Percentiles rank a stretch among this genome's conserved stretches.
Conservation (phyloP, 495 filamentous ascomycete genomes). For the Letharia lupina region DNA sequence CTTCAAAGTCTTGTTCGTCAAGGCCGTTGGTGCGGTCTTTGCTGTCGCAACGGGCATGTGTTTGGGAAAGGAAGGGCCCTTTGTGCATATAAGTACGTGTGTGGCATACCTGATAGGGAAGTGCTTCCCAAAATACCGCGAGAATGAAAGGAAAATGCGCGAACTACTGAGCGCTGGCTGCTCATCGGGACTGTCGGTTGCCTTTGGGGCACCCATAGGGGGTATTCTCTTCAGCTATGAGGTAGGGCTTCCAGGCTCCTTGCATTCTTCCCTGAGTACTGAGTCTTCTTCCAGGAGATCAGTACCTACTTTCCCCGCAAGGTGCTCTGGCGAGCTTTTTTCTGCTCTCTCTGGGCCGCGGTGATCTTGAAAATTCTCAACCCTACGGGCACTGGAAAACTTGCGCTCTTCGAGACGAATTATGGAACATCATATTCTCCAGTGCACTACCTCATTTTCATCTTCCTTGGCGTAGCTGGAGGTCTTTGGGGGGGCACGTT, state of each 20-base stretch:
- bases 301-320: slow-evolving; percentile 41
- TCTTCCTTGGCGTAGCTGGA: slow-evolving; percentile 46
- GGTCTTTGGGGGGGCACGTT: slow-evolving; percentile 50
- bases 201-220: slow-evolving; percentile 52
- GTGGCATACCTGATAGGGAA: slow-evolving; percentile 46
- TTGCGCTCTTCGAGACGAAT: slow-evolving; percentile 52
- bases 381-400: slow-evolving; percentile 48
- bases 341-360: slow-evolving; percentile 48
- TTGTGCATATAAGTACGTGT: slow-evolving; percentile 52
- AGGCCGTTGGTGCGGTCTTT: slow-evolving; percentile 48
- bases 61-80: slow-evolving; percentile 52
- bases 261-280: not conserved
- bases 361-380: slow-evolving; percentile 49
- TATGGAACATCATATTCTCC: slow-evolving; percentile 46
- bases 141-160: slow-evolving; percentile 45
- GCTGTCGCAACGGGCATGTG: slow-evolving; percentile 51
- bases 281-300: slow-evolving; percentile 26
- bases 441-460: slow-evolving; percentile 47
- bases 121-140: slow-evolving; percentile 44
- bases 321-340: slow-evolving; percentile 49
- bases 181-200: slow-evolving; percentile 47
- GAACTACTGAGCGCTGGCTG: slow-evolving; percentile 49
- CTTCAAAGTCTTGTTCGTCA: slow-evolving; percentile 46
- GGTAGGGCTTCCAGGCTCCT: not conserved
- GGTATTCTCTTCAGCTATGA: slow-evolving; percentile 51